These are phyloP conservation scores for Ricinus communis DNA, from an alignment of 345 rosid species.

Conservation along the genomic window DNA sequence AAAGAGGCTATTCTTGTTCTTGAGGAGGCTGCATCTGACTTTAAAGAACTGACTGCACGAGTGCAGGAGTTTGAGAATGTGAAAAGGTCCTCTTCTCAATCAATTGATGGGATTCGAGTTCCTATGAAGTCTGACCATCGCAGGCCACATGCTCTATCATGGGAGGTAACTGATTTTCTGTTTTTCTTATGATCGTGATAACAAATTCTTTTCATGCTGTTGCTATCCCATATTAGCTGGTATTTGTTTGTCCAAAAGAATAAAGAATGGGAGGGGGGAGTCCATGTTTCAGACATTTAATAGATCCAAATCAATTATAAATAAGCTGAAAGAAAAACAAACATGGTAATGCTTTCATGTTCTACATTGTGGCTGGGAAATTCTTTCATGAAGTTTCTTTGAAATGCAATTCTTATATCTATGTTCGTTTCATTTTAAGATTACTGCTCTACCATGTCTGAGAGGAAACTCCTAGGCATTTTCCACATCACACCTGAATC, in stretches of 20 bases:
- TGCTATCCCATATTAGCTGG: neutral
- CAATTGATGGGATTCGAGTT: constrained; percentile 39
- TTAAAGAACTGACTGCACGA: constrained; percentile 54
- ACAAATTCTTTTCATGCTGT: neutral
- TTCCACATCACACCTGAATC: neutral
- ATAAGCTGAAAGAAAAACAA: neutral
- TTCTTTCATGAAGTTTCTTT: neutral
- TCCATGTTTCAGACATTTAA: neutral
- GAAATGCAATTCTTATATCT: neutral
- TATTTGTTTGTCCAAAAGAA: neutral
- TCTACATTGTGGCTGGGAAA: neutral
- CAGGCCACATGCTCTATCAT: constrained; percentile 82
- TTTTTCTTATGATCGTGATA: neutral
- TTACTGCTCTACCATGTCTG: neutral
- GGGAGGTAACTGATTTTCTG: constrained; percentile 59
- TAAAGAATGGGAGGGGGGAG: neutral
- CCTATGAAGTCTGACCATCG: constrained; percentile 64
- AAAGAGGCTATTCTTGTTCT: constrained; percentile 80
- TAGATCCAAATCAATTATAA: neutral
- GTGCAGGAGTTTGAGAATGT: constrained; percentile 64
- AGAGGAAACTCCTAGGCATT: neutral
- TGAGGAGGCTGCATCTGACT: constrained; percentile 72
- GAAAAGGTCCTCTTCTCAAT: constrained; percentile 47
- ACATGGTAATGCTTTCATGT: neutral
- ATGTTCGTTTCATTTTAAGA: neutral